These are phyloP conservation scores for Candida freyschussii DNA, from an alignment of 1,139 yeast genomes.

Conservation along the genomic window DNA sequence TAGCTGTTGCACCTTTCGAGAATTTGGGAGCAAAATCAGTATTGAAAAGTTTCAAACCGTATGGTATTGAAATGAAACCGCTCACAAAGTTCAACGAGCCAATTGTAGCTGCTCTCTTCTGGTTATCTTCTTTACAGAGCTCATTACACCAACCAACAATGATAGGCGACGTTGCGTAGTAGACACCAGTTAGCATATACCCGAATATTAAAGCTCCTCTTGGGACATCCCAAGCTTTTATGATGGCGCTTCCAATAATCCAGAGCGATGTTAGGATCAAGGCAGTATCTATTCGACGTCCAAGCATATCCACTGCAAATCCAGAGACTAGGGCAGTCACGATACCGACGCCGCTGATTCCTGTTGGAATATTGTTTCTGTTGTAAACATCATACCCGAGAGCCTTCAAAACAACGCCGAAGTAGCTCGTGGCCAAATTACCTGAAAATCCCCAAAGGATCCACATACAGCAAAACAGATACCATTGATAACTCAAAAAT, in stretches of 20 bases:
- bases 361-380: slow-evolving; percentile 33
- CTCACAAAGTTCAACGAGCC: slow-evolving; percentile 18
- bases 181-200: slow-evolving; percentile 16
- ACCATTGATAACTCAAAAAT: slow-evolving; percentile 9
- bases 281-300: slow-evolving; percentile 10
- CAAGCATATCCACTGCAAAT: slow-evolving; percentile 31
- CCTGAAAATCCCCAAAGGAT: slow-evolving; percentile 37
- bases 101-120: slow-evolving; percentile 18
- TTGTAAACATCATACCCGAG: slow-evolving; percentile 26
- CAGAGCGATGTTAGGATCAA: slow-evolving; percentile 5
- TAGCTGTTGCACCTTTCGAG: slow-evolving; percentile 13
- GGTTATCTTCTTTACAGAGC: slow-evolving; percentile 19
- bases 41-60: slow-evolving; percentile 12
- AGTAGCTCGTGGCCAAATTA: slow-evolving; percentile 6
- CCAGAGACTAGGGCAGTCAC: slow-evolving; percentile 40
- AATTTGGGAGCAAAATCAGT: slow-evolving; percentile 17
- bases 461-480: slow-evolving; percentile 19
- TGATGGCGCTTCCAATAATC: slow-evolving; percentile 17
- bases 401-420: slow-evolving; percentile 22
- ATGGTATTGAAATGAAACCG: slow-evolving; percentile 15
- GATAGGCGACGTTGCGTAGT: slow-evolving; percentile 13
- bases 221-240: slow-evolving; percentile 17
- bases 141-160: slow-evolving; percentile 22
- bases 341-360: slow-evolving; percentile 34
- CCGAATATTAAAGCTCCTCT: slow-evolving; percentile 17